Evolutionary conservation across 164 flowering plant genomes (phyloP).

Genomic region (Chimonanthus salicifolius): DNA sequence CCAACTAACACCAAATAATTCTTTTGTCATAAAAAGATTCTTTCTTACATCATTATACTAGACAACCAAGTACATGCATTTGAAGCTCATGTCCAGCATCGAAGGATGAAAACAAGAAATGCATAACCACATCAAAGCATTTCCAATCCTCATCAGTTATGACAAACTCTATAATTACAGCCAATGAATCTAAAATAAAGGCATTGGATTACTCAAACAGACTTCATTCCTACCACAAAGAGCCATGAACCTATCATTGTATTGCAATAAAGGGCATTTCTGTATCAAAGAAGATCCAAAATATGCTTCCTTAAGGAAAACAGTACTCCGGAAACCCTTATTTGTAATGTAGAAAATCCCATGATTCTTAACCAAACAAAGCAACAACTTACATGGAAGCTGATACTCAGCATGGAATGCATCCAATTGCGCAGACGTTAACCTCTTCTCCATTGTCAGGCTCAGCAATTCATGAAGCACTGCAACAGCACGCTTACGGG

Average conservation of each 20-base stretch:
- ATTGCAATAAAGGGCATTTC: conserved; percentile 65
- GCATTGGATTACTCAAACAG: conserved; percentile 6
- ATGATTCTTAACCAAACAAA: conserved; percentile 83
- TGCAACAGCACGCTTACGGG: conserved; percentile 76
- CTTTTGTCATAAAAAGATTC: no score
- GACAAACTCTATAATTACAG: background rate
- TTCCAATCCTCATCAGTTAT: background rate
- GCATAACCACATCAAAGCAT: background rate
- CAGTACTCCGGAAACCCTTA: conserved; percentile 78
- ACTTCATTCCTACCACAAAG: conserved; percentile 59
- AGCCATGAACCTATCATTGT: conserved; percentile 57
- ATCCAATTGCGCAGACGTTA: conserved; percentile 75
- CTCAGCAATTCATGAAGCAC: conserved; percentile 94
- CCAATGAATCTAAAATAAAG: conserved; percentile 1
- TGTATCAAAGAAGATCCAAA: conserved; percentile 55
- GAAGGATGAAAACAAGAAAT: no score
- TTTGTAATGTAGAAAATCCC: conserved; percentile 91
- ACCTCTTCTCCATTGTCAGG: conserved; percentile 81
- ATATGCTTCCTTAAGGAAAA: conserved; percentile 90
- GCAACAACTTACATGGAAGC: conserved; percentile 66
- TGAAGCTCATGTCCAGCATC: no score
- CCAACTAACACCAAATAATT: background rate
- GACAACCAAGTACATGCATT: no score
- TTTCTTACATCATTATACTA: no score
- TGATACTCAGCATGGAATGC: conserved; percentile 67